Evolutionary conservation across 305 asterid genomes (phyloP).

Genomic region (Fraxinus velutina): DNA sequence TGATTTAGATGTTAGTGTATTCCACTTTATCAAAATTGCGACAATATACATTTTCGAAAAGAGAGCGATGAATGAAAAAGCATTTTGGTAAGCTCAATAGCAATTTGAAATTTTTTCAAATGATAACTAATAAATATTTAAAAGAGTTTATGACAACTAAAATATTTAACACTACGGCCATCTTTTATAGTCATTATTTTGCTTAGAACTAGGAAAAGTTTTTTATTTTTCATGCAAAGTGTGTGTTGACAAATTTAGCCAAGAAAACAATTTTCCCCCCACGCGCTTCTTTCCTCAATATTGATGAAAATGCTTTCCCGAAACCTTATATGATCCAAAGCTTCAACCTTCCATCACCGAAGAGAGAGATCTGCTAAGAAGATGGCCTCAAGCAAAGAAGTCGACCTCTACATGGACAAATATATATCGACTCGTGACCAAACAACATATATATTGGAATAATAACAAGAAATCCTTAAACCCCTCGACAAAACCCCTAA

Average conservation of each 20-base stretch:
- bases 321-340: neutral
- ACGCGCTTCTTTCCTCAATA: too few relatives aligned
- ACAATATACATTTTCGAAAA: too few relatives aligned
- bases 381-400: neutral
- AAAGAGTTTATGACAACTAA: neutral
- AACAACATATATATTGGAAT: neutral
- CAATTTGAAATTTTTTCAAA: too few relatives aligned
- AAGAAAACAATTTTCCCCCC: too few relatives aligned
- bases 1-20: neutral
- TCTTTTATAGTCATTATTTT: too few relatives aligned
- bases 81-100: neutral
- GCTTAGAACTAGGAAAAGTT: too few relatives aligned
- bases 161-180: too few relatives aligned
- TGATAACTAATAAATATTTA: neutral
- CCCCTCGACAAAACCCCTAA: neutral
- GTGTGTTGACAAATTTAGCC: too few relatives aligned
- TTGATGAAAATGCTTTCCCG: too few relatives aligned
- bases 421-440: neutral
- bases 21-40: neutral
- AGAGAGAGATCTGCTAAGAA: neutral
- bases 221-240: too few relatives aligned
- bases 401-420: neutral
- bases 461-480: neutral
- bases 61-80: neutral
- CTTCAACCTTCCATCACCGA: neutral